A percentile compares a stretch with the other conserved stretches of the same genome.
Conservation (phyloP, 257 asterid genomes). For the Solanum ossicruentum region DNA sequence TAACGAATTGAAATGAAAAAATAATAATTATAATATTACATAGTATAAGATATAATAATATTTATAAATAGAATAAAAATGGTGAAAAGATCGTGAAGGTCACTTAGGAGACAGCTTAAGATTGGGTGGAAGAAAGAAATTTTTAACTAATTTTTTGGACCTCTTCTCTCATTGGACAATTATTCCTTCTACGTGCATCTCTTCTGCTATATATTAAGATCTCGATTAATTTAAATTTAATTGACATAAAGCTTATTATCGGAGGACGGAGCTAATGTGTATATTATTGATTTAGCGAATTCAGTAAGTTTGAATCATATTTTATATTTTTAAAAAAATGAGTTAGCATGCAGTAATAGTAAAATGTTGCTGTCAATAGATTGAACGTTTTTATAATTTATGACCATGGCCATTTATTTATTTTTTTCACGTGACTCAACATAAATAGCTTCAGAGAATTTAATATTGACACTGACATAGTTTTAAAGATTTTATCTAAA, state of each 20-base stretch:
- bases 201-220: background rate
- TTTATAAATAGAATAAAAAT: background rate
- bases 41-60: slow-evolving; percentile 4
- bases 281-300: too few species aligned
- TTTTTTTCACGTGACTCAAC: background rate
- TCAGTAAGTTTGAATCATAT: too few species aligned
- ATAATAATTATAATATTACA: slow-evolving; percentile 8
- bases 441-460: background rate
- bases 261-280: rapidly evolving
- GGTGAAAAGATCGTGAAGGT: slow-evolving; percentile 38
- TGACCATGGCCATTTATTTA: background rate
- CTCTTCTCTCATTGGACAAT: slow-evolving; percentile 9
- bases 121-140: slow-evolving; percentile 9
- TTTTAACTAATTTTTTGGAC: slow-evolving; percentile 4
- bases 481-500: background rate
- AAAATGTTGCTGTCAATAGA: background rate
- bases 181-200: background rate
- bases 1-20: background rate
- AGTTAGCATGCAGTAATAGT: background rate
- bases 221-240: too few species aligned
- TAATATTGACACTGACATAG: background rate
- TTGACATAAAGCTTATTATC: rapidly evolving
- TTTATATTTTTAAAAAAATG: background rate
- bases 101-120: slow-evolving; percentile 27
- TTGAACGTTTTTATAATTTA: background rate